These are phyloP conservation scores for Solanum appendiculatum DNA, from an alignment of 257 asterid genomes.

Conservation along the genomic window DNA sequence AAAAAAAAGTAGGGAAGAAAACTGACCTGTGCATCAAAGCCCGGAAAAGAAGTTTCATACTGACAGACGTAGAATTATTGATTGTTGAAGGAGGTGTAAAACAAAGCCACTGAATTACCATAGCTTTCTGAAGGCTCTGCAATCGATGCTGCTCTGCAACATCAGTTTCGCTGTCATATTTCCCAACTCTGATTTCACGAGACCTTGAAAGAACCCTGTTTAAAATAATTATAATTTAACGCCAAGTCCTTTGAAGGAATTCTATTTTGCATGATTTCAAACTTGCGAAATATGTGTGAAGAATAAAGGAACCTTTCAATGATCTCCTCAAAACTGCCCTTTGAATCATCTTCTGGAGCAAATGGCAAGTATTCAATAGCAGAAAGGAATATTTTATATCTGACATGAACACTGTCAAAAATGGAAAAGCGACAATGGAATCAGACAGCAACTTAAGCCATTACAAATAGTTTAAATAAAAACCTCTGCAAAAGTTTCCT, in stretches of 20 bases:
- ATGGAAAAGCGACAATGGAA: not conserved
- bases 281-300: not conserved
- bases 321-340: conserved; percentile 90
- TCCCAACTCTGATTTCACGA: conserved; percentile 50
- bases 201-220: conserved; percentile 80
- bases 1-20: not conserved
- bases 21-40: conserved; percentile 85
- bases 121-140: conserved; percentile 90
- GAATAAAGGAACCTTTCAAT: conserved; percentile 60
- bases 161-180: conserved; percentile 46
- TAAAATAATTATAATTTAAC: not conserved
- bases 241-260: not conserved
- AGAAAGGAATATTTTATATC: conserved; percentile 80
- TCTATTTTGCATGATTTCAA: not conserved
- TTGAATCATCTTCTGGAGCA: conserved; percentile 58
- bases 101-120: conserved; percentile 98
- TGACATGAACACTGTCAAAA: conserved; percentile 65
- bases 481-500: not conserved
- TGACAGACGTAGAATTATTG: conserved; percentile 53
- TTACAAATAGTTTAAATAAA: not conserved
- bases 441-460: not conserved
- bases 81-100: conserved; percentile 97
- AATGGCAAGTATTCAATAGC: conserved; percentile 84
- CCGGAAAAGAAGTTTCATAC: conserved; percentile 62
- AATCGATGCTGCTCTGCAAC: conserved; percentile 84